Percentiles rank a stretch among this genome's conserved stretches.
These are phyloP conservation scores for Salvia hispanica DNA, from an alignment of 257 asterid species.

Conservation along the genomic window DNA sequence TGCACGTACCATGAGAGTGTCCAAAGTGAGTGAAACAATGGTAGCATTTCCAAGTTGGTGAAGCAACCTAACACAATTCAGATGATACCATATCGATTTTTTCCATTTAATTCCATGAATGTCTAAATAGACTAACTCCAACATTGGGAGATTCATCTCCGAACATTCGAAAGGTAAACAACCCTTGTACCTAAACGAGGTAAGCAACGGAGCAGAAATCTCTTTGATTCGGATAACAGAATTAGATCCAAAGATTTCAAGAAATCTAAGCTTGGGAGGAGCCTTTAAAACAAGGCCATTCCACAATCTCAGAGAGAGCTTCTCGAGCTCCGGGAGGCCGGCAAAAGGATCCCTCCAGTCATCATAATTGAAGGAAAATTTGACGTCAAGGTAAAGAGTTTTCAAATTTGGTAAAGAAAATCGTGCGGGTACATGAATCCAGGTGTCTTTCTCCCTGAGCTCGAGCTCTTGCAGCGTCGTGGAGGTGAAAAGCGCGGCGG, in stretches of 20 bases:
- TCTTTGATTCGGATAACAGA: neutral
- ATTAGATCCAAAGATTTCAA: slow-evolving; percentile 16
- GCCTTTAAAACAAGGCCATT: neutral
- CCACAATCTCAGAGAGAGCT: slow-evolving; percentile 19
- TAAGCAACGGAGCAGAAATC: slow-evolving; percentile 20
- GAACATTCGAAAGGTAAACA: slow-evolving; percentile 15
- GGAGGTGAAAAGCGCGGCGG: too few relatives aligned
- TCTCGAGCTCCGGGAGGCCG: slow-evolving; percentile 22
- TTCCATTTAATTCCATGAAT: too few relatives aligned
- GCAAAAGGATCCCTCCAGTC: slow-evolving; percentile 30
- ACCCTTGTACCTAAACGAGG: slow-evolving; percentile 23
- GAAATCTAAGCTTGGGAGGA: slow-evolving; percentile 22
- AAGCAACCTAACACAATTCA: slow-evolving; percentile 15
- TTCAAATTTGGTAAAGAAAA: neutral
- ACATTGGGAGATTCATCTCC: slow-evolving; percentile 7
- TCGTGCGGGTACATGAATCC: too few relatives aligned
- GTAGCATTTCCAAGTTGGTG: slow-evolving; percentile 35
- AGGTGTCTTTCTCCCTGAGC: neutral
- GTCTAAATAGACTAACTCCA: slow-evolving; percentile 17
- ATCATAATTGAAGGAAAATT: too few relatives aligned
- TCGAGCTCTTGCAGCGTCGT: too few relatives aligned
- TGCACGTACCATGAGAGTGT: slow-evolving; percentile 25
- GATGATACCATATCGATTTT: neutral
- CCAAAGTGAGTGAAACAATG: slow-evolving; percentile 18
- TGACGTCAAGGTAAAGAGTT: neutral